phyloP scores from a whole-genome alignment of 2,329 filamentous ascomycete species.

The Periconia digitata region DNA sequence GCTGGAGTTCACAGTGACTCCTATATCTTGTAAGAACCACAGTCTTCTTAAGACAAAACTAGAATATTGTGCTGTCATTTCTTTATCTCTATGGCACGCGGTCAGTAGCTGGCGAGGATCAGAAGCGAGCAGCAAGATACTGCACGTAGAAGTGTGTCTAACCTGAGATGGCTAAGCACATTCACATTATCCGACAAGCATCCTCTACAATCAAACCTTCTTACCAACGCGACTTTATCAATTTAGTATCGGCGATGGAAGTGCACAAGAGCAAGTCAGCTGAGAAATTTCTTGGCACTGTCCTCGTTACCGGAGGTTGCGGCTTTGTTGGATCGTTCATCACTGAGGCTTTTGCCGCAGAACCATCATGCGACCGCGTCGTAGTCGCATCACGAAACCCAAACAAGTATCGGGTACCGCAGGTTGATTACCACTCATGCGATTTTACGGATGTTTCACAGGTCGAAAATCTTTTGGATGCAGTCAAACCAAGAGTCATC shows the following conservation, averaged over 20 bases:
- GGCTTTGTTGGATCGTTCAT: constrained; percentile 8
- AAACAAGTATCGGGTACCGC: background rate
- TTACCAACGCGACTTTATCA: too few species aligned
- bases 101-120: too few species aligned
- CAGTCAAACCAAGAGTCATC: background rate
- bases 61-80: too few species aligned
- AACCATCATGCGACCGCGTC: constrained; percentile 1
- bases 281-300: constrained; percentile 1
- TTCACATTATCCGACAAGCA: too few species aligned
- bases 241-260: background rate
- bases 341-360: constrained; percentile 4
- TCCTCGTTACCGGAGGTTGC: constrained; percentile 10
- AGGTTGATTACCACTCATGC: constrained; percentile 1
- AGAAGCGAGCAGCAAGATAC: too few species aligned
- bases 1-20: too few species aligned
- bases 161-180: too few species aligned
- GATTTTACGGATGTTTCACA: background rate
- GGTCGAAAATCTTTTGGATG: background rate
- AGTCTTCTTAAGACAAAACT: too few species aligned
- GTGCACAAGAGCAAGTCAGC: background rate
- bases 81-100: too few species aligned
- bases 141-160: too few species aligned
- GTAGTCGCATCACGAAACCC: constrained; percentile 4
- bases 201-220: too few species aligned
- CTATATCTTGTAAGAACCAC: too few species aligned